Evolutionary conservation across 2,329 filamentous ascomycete genomes (phyloP).

Genomic region (Endoconidiophora polonica): DNA sequence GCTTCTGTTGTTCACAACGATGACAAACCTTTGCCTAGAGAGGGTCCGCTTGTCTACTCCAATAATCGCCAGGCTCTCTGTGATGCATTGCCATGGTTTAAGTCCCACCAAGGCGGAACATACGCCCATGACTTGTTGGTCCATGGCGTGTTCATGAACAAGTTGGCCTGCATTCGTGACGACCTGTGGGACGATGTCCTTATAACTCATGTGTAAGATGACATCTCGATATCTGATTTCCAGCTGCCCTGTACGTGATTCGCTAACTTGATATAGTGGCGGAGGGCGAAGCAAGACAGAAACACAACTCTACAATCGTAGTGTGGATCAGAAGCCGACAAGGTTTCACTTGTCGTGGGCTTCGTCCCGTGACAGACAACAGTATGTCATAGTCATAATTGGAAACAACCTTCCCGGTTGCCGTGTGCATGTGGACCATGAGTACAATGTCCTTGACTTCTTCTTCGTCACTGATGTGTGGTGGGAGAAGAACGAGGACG

Average conservation of each 20-base stretch:
- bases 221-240: neutral
- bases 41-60: conserved; percentile 32
- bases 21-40: neutral
- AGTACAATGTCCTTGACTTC: conserved; percentile 50
- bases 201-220: conserved; percentile 42
- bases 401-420: conserved; percentile 23
- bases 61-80: conserved; percentile 41
- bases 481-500: conserved; percentile 36
- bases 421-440: conserved; percentile 33
- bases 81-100: conserved; percentile 47
- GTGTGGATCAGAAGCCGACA: conserved; percentile 27
- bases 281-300: conserved; percentile 5
- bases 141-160: conserved; percentile 42
- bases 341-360: conserved; percentile 17
- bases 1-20: too few relatives aligned
- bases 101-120: conserved; percentile 40
- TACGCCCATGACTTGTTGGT: conserved; percentile 35
- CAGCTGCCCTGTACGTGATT: neutral
- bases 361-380: conserved; percentile 29
- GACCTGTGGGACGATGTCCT: conserved; percentile 43
- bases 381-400: conserved; percentile 34
- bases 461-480: conserved; percentile 55
- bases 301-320: conserved; percentile 11
- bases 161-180: conserved; percentile 35
- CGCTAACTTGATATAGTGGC: conserved; percentile 14